Evolutionary conservation across 2,329 filamentous ascomycete species (phyloP), one percentile per base, ranked within the genome.

Genomic region (Penicillium janthinellum): DNA sequence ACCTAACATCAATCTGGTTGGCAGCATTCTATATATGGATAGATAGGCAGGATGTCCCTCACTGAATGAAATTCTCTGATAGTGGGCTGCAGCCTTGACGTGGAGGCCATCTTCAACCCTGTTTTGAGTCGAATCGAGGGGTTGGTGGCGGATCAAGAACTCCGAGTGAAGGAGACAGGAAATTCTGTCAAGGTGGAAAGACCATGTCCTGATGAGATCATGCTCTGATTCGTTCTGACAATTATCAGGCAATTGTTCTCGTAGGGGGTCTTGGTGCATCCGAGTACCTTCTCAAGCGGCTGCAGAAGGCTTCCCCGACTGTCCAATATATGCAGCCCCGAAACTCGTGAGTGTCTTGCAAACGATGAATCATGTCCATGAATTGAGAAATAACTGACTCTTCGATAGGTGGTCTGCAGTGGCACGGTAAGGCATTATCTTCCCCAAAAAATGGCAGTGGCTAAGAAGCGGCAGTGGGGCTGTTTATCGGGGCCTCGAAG

Each of bases 251-350:
- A 0, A 74, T 79, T 4, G 57, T 78, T 10, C 68, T 79, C 0
- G 77, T 79, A 0, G 76, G 77, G 1, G 77, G 77, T 0, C 75
- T 79, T 37, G 77, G 77, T 0, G 60, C 68, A 3, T 78, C 71
- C 2, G 69, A 70, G 15, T 78, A 76, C 58, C 72, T 79, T 8
- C 73, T 68, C 50, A 60, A 63, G 7, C 66, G 67, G 2, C 55
- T 78, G 6, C 50, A 71, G 17, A 55, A 57, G 5, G 58, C 62
- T 5, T 64, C 72, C 10, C 61, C 66, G 0, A 57, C 57, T 0
- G 67, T 75, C 2, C 61, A 68, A 31, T 66, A 79, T 5, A 68
- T 78, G 20, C 76, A 78, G 34, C 72, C 71, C 1, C 61, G 51
- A 1, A 64, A 72, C 45, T 63, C 69, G 69, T 71, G 60, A 66